Base-by-base conservation (phyloP, 2,329 filamentous ascomycete species). In the Arthrinium phaeospermum region DNA sequence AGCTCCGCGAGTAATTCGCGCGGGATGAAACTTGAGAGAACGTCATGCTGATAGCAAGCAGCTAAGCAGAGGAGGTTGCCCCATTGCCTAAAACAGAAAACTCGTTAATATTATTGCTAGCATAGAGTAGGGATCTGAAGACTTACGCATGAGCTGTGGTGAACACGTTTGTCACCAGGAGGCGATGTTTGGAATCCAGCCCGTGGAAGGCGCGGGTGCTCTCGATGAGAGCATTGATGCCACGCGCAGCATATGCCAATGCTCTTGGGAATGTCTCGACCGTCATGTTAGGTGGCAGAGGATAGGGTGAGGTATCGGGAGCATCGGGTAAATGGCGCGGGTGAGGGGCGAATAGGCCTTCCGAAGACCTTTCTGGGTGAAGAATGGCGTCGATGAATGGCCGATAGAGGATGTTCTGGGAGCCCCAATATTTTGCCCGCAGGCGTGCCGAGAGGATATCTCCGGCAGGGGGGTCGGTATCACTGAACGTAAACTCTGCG, bases 131-230 rank as follows among this genome's bases (percentile, higher is more conserved):
- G 13, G 4, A 2, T 12, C 7, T 5, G 2, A 47, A 16, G 70
- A 91, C 94, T 90, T 93, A 97, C 94, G 96, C 95, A 86, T 98
- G 96, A 74, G 95, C 93, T 24, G 96, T 98, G 70, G 96, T 95
- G 82, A 98, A 97, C 34, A 98, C 92, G 78, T 98, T 98, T n/a
- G 96, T 98, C 71, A 98, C 91, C 70, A 98, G 92, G 12, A 93
- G 90, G 44, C 94, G 90, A 74, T 89, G 84, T 37, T 81, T 83
- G n/a, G 84, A 82, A 22, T 89, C 85, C 37, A 93, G 86, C 1
- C 86, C 86, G 74, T 92, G 87, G 79, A 98, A 97, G 0, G 95
- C 94, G 71, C 91, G 89, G 0, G 96, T 98, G 80, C 96, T 98
- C 79, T 93, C 87, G 70, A 98, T 91, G 0, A 97, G 90, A 8